Evolutionary conservation across 257 asterid genomes (phyloP), one percentile per base, ranked within the genome.

Genomic region (Sherardia arvensis): DNA sequence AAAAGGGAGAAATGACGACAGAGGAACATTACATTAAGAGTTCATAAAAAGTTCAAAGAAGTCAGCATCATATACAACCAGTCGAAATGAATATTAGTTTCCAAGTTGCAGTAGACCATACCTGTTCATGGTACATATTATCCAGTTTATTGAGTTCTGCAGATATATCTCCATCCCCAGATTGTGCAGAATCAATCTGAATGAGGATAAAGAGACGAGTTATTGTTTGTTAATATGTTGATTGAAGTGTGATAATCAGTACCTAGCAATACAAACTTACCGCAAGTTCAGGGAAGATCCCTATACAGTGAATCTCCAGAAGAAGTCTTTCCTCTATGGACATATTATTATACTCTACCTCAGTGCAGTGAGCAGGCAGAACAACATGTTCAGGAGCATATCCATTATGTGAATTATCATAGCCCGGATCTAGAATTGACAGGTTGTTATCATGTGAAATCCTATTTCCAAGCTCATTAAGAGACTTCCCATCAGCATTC

Each of bases 201-300:
- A 40, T 3, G 23, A 27, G 57, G 40, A 56, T 10, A 28, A 38
- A 15, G 10, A 21, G 33, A 62, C 23, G 40, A n/a, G 36, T 53
- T 54, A 55, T n/a, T 18, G 59, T 43, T 61, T 22, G 34, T 34
- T 25, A 22, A 29, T 59, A 48, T 36, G 21, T 18, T 15, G 22
- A 22, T 3, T n/a, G 25, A 23, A 67, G 14, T 28, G 10, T 17
- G 47, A 29, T 21, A 62, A 56, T 22, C 18, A 70, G 59, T 48
- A 28, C 33, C 59, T 66, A 66, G 67, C 63, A 69, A 45, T 77
- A 15, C 59, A 55, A 69, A 67, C 94, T 71, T 80, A 91, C 98
- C 95, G 47, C 79, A 71, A 79, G 67, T 68, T 86, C 95, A 1
- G 94, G 96, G 77, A 79, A 84, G 77, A 91, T 76, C 69, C 95